phyloP scores from a whole-genome alignment of 495 filamentous ascomycete genomes.

The Podospora anserina region DNA sequence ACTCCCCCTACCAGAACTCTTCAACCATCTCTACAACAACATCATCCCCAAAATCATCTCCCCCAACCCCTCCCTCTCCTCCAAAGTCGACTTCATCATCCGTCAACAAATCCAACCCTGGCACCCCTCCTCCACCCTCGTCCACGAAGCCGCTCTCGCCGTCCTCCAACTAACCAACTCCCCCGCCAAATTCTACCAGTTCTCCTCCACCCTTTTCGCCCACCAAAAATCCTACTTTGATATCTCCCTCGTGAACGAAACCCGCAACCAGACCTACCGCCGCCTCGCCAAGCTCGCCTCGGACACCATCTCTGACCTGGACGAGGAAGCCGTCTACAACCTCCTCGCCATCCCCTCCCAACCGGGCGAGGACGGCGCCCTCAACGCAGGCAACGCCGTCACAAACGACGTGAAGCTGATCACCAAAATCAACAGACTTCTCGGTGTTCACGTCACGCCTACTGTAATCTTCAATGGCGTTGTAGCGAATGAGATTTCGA shows the following conservation, averaged over 20 bases:
- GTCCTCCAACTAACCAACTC: conserved; percentile 56
- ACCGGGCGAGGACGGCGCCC: conserved; percentile 55
- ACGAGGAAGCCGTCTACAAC: conserved; percentile 60
- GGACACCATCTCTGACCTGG: conserved; percentile 54
- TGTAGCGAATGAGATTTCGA: conserved; percentile 72
- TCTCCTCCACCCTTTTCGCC: conserved; percentile 68
- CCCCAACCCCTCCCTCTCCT: conserved; percentile 51
- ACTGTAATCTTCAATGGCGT: conserved; percentile 87
- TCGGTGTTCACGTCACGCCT: conserved; percentile 83
- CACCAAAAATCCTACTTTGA: conserved; percentile 75
- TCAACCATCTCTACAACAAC: conserved; percentile 50
- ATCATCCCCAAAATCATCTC: conserved; percentile 60
- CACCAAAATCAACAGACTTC: conserved; percentile 72
- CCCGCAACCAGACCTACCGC: conserved; percentile 78
- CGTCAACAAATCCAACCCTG: conserved; percentile 93
- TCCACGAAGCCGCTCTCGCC: conserved; percentile 82
- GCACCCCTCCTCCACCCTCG: conserved; percentile 86
- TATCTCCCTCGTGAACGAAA: conserved; percentile 74
- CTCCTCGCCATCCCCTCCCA: conserved; percentile 63
- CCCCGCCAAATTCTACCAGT: conserved; percentile 72
- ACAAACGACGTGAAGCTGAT: conserved; percentile 83
- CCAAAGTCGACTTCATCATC: conserved; percentile 68
- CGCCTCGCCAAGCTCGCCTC: conserved; percentile 68
- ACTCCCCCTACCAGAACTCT: conserved; percentile 51
- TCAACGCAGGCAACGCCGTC: conserved; percentile 77